phyloP scores from a whole-genome alignment of 2,329 filamentous ascomycete genomes.

The Verticillium nubilum region DNA sequence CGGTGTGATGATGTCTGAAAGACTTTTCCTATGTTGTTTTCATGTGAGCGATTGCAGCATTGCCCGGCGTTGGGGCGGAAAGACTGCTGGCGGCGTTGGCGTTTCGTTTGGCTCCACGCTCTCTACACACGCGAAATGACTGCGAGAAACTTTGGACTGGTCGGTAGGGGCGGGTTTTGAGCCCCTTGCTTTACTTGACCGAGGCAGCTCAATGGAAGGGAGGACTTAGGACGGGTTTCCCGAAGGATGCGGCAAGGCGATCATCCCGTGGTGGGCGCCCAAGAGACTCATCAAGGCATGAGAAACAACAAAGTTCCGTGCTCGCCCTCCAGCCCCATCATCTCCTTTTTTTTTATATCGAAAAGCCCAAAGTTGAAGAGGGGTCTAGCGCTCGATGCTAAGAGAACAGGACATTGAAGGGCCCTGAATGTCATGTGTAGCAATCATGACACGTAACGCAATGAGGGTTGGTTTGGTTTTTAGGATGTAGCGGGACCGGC shows the following conservation, averaged over 20 bases:
- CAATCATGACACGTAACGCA: not conserved
- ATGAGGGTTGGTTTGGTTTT: not conserved
- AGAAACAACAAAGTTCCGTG: not conserved
- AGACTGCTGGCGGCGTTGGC: slow-evolving; percentile 14
- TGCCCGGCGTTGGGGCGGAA: slow-evolving; percentile 15
- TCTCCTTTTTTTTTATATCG: not conserved
- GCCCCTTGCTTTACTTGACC: not conserved
- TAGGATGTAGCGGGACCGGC: not conserved
- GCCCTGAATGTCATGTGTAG: not conserved
- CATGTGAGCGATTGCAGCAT: slow-evolving; percentile 14
- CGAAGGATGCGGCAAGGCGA: too few relatives aligned
- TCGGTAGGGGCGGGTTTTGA: not conserved
- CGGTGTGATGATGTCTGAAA: slow-evolving; percentile 7
- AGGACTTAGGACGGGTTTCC: too few relatives aligned
- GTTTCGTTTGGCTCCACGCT: slow-evolving; percentile 13
- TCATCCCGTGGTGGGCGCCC: not conserved
- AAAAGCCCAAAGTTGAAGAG: not conserved
- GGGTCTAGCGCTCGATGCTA: not conserved
- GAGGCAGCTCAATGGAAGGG: not conserved
- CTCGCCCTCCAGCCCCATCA: too few relatives aligned
- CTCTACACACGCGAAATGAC: slow-evolving; percentile 3
- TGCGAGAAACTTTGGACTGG: not conserved
- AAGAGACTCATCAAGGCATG: not conserved
- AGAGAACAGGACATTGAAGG: not conserved
- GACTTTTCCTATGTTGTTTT: slow-evolving; percentile 12